A percentile compares a stretch with the other conserved stretches of the same genome.
Conservation (phyloP, 768 basidiomycete species). For the Collybiopsis luxurians region DNA sequence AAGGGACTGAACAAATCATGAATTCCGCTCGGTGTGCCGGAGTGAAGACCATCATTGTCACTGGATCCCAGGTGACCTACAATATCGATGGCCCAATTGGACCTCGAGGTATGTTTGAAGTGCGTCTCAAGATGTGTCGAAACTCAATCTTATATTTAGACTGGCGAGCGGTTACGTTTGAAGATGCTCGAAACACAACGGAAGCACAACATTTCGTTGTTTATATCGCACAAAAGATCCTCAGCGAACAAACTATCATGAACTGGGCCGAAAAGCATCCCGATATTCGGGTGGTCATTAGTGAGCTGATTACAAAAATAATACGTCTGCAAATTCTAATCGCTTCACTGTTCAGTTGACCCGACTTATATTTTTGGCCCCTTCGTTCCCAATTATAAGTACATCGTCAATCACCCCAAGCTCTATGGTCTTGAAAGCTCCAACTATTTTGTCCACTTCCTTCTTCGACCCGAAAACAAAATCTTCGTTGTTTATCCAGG, state of each 20-base stretch:
- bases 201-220: constrained; percentile 1
- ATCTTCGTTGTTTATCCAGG: constrained; percentile 3
- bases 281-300: constrained; percentile 1
- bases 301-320: background rate
- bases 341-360: background rate
- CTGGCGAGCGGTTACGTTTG: constrained; percentile 5
- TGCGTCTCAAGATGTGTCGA: background rate
- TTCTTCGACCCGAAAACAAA: constrained; percentile 5
- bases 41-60: constrained; percentile 3
- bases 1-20: constrained; percentile 3
- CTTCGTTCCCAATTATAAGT: constrained; percentile 6
- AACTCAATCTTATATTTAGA: background rate
- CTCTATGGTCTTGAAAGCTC: constrained; percentile 3
- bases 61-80: constrained; percentile 5
- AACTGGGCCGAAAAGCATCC: constrained; percentile 22
- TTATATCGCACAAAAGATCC: constrained; percentile 25
- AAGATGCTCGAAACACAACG: constrained; percentile 1
- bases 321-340: background rate
- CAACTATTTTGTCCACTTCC: constrained; percentile 4
- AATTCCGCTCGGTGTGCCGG: constrained; percentile 1
- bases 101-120: background rate
- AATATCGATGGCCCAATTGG: constrained; percentile 7
- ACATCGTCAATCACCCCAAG: constrained; percentile 4
- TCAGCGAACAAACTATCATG: constrained; percentile 24
- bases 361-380: constrained; percentile 7